These are phyloP conservation scores for Coemansia aciculifera DNA, from an alignment of 192 early-diverging fungal species.

Conservation along the genomic window DNA sequence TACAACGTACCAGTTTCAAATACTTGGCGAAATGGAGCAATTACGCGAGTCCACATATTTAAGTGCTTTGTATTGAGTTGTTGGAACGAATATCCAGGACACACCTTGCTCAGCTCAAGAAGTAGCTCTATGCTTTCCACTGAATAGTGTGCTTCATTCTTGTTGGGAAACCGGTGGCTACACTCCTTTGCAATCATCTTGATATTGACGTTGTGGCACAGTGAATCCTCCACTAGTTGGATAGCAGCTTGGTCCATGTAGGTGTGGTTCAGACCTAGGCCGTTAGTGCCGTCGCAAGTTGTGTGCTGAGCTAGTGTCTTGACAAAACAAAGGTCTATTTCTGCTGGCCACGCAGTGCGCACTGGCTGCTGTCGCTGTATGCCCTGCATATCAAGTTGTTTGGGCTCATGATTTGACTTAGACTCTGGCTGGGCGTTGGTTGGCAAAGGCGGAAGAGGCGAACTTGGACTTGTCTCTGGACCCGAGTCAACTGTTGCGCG, in stretches of 20 bases:
- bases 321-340: constrained; percentile 28
- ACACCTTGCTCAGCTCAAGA: constrained; percentile 13
- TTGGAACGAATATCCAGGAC: constrained; percentile 27
- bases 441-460: background rate
- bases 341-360: constrained; percentile 10
- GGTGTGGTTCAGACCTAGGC: constrained; percentile 21
- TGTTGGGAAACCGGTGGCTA: constrained; percentile 6
- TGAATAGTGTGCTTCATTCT: constrained; percentile 28
- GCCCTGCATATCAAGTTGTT: background rate
- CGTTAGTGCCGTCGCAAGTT: constrained; percentile 15
- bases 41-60: constrained; percentile 46
- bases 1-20: constrained; percentile 23
- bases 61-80: constrained; percentile 50
- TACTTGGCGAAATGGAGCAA: constrained; percentile 30
- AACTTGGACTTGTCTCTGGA: background rate
- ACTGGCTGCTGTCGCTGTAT: background rate
- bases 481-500: background rate
- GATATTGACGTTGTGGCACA: background rate
- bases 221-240: constrained; percentile 11
- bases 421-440: background rate
- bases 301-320: constrained; percentile 26
- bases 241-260: constrained; percentile 31
- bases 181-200: background rate
- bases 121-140: constrained; percentile 22
- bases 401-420: too few relatives aligned